phyloP scores from a whole-genome alignment of 176 grass and related monocot genomes.

The Themeda triandra region DNA sequence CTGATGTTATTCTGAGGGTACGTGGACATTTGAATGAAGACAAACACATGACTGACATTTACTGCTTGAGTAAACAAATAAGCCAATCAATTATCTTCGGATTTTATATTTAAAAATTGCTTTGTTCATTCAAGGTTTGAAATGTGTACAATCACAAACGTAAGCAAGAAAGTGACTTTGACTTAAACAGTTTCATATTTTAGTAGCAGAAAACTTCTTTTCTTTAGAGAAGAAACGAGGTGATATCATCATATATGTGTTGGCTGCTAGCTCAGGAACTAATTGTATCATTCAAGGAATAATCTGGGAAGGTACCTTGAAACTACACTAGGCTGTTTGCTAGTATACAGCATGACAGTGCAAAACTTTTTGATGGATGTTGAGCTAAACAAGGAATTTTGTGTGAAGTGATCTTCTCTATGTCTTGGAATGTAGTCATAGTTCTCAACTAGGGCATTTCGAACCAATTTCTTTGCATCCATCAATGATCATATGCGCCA shows the following conservation, averaged over 20 bases:
- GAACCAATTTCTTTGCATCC: not conserved
- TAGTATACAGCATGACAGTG: conserved; percentile 6
- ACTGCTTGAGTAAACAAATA: conserved; percentile 24
- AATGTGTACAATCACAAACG: not conserved
- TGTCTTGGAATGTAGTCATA: not conserved
- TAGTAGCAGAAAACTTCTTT: not conserved
- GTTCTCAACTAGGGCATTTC: not conserved
- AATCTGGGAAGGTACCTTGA: conserved; percentile 2
- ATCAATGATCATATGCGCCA: conserved; percentile 1
- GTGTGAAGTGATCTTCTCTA: not conserved
- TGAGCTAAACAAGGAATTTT: conserved; percentile 2
- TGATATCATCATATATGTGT: not conserved
- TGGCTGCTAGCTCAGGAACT: not conserved
- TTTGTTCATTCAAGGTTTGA: not conserved
- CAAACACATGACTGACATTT: not conserved
- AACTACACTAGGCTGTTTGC: not conserved
- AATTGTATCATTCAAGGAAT: conserved; percentile 13
- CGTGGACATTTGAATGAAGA: conserved; percentile 6
- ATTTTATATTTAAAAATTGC: not conserved
- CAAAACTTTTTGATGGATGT: not conserved
- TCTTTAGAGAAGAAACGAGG: not conserved
- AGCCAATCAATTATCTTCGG: not conserved
- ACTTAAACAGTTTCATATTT: not conserved
- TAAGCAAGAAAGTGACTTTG: not conserved
- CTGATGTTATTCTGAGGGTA: not conserved